Base-by-base conservation (phyloP, 2,329 filamentous ascomycete species). In the Ceratocystis variospora region DNA sequence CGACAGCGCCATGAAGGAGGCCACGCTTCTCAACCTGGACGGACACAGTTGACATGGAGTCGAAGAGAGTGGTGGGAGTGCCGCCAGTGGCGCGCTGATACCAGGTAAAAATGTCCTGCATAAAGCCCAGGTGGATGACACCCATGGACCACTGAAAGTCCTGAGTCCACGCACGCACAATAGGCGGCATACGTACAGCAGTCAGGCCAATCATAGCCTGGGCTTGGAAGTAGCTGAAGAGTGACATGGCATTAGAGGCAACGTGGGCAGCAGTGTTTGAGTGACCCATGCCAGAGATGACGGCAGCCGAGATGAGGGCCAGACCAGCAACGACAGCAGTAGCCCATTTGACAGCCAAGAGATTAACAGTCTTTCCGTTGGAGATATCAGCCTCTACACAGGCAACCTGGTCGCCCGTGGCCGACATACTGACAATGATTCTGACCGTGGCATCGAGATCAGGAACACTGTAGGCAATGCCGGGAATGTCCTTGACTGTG, bases 111-210 rank as follows among this genome's bases (percentile, higher is more conserved):
- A 96, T 89, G 61, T 80, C 80, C 78, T 97, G 90, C 77, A 96
- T 83, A 75, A 96, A 96, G n/a, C 80, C 80, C 53, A 96, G 81
- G 63, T 84, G 83, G 72, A 97, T 96, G 72, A 97, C 91, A 71
- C 93, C 93, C 90, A 97, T 94, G 73, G 88, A 95, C 93, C 93
- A 97, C 74, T 95, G 89, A 78, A 97, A 96, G 77, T 96, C 93
- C 77, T 96, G 92, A 1, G 92, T 96, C 93, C 93, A 97, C 0
- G 92, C 83, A 72, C 89, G 83, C 65, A 96, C 93, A 68, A 96
- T 89, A 0, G 93, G 93, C 8, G 93, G 93, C 65, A 96, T 82
- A 59, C 81, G 80, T 15, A 96, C 87, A 22, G 87, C 84, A 65
- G 87, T 89, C 76, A 96, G 87, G 69, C 92, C 92, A 72, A 96